phyloP scores from a whole-genome alignment of 495 filamentous ascomycete species.

The Lindgomyces ingoldianus region DNA sequence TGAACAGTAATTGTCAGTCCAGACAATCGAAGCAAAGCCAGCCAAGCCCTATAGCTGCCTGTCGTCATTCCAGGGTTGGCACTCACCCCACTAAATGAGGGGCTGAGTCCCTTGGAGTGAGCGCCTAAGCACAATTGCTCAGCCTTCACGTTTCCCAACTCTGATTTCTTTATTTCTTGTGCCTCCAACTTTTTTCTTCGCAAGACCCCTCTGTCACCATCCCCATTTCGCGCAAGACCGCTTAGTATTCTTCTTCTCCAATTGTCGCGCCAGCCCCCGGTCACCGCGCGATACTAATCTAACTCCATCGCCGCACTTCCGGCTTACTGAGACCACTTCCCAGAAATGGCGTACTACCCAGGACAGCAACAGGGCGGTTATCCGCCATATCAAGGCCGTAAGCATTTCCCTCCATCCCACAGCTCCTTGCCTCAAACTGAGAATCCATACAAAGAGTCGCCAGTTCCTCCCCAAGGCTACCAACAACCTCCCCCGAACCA shows the following conservation, averaged over 20 bases:
- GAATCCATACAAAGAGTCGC: constrained; percentile 2
- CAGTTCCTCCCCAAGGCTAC: constrained; percentile 1
- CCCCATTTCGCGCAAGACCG: not conserved
- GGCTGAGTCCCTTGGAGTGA: not conserved
- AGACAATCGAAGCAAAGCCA: not conserved
- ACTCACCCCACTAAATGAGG: not conserved
- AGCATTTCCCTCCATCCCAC: not conserved
- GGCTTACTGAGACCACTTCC: not conserved
- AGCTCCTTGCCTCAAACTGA: constrained; percentile 1
- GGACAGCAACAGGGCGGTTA: constrained; percentile 23
- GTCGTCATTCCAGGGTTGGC: not conserved
- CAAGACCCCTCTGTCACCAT: not conserved
- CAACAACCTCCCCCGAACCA: not conserved
- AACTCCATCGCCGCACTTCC: not conserved
- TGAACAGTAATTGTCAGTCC: too few relatives aligned
- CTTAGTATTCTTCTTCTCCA: not conserved
- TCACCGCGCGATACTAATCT: too few relatives aligned
- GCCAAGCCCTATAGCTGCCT: not conserved
- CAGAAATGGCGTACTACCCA: constrained; percentile 11
- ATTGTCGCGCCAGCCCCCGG: not conserved
- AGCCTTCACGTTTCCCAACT: not conserved
- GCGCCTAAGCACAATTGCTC: too few relatives aligned
- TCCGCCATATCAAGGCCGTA: constrained; percentile 28
- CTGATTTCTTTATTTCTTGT: not conserved
- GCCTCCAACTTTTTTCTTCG: not conserved